Evolutionary conservation across 139 green algal species (phyloP), one percentile per base, ranked within the genome.

Genomic region (Tetradesmus lagerheimii): DNA sequence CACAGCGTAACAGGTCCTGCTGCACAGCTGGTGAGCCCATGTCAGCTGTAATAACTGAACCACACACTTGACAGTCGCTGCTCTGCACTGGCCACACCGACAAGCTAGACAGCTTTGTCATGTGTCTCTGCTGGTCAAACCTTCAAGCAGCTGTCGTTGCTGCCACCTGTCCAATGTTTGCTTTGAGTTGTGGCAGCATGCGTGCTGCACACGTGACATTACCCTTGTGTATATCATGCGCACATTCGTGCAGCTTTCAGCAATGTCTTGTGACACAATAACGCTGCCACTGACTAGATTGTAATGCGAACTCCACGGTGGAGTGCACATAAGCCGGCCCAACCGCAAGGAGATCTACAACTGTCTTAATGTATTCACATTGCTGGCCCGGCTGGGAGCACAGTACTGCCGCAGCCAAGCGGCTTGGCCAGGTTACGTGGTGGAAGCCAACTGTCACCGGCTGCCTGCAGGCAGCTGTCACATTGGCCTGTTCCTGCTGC

Each of bases 181-280:
- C 31, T n/a, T 31, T 18, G 8, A 76, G 81, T n/a, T 78, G 81
- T 16, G 53, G 81, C 81, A 87, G 81, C 81, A 87, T 87, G 43
- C 15, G 18, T 23, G 53, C 57, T 76, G 81, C 81, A 87, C 78
- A 87, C 9, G 81, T 78, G 45, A n/a, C 12, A 16, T n/a, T 50
- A 20, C 29, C n/a, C 34, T 80, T 25, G n/a, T 87, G 81, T 4
- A 87, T 76, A 53, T 87, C 81, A 47, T 87, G 53, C 34, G 53
- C 45, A 8, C 81, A n/a, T 8, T 87, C 50, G 41, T 87, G 81
- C 34, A 78, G 11, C 81, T 87, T 78, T 78, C 81, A 35, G 45
- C 81, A 14, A 41, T 25, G 11, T 85, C 43, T 47, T 12, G 23
- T 43, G 50, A 29, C 18, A 45, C 16, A 1, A 31, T 38, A 1